Evolutionary conservation across 1,284 basidiomycete species (phyloP).

Genomic region (Wallemia ichthyophaga): DNA sequence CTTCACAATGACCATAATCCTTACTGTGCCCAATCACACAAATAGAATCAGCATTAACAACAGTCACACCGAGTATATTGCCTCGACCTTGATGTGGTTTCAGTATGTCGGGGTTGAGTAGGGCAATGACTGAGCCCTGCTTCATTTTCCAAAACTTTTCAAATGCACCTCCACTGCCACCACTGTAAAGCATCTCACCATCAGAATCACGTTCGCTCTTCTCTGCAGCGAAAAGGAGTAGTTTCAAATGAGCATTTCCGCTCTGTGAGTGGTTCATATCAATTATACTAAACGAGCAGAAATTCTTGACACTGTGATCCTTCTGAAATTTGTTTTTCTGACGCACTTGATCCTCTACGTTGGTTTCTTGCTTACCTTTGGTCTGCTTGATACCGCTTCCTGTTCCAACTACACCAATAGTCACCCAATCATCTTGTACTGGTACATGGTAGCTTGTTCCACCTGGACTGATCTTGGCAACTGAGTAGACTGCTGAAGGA

Average conservation of each 20-base stretch:
- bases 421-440: slow-evolving; percentile 66
- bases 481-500: slow-evolving; percentile 60
- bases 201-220: slow-evolving; percentile 14
- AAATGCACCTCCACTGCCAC: slow-evolving; percentile 73
- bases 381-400: not conserved
- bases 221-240: slow-evolving; percentile 71
- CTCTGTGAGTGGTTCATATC: slow-evolving; percentile 9
- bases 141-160: slow-evolving; percentile 48
- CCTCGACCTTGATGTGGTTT: slow-evolving; percentile 25
- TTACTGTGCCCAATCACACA: slow-evolving; percentile 54
- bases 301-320: slow-evolving; percentile 2
- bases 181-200: slow-evolving; percentile 32
- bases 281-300: not conserved
- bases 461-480: slow-evolving; percentile 39
- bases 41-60: slow-evolving; percentile 44
- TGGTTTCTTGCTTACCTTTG: not conserved
- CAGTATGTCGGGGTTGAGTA: slow-evolving; percentile 61
- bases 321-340: slow-evolving; percentile 2
- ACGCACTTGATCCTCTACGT: slow-evolving; percentile 1
- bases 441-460: slow-evolving; percentile 68
- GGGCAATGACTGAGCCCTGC: slow-evolving; percentile 62
- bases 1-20: slow-evolving; percentile 57
- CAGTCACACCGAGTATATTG: slow-evolving; percentile 47
- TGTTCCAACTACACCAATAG: slow-evolving; percentile 63
- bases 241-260: slow-evolving; percentile 52